Conservation (phyloP, 2,329 filamentous ascomycete genomes). For the Trichophyton benhamiae region DNA sequence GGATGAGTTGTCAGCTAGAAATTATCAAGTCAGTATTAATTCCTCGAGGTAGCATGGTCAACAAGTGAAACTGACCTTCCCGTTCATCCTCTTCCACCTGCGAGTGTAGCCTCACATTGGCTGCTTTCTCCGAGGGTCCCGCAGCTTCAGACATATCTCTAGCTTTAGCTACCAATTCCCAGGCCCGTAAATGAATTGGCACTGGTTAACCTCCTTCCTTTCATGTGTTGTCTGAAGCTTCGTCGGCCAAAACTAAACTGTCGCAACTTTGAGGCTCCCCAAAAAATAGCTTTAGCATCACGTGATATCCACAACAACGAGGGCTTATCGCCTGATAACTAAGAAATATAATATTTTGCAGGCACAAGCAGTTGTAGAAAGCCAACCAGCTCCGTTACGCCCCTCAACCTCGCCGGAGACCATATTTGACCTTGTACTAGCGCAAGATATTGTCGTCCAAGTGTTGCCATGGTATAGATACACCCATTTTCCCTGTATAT, state of each 20-base stretch:
- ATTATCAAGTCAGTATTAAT: background rate
- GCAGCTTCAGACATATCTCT: background rate
- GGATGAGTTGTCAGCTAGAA: conserved; percentile 45
- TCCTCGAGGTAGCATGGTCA: background rate
- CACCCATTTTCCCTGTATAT: background rate
- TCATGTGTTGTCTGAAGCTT: background rate
- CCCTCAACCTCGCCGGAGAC: background rate
- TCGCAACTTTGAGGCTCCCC: background rate
- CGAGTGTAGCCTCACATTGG: conserved; percentile 3
- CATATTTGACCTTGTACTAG: background rate
- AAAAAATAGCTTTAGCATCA: background rate
- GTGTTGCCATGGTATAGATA: conserved; percentile 10
- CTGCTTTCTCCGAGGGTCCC: background rate
- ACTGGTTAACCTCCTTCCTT: background rate
- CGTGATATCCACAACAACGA: background rate
- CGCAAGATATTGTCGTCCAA: background rate
- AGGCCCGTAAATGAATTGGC: background rate
- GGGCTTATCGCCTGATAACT: conserved; percentile 1
- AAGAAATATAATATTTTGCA: background rate
- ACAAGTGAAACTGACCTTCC: background rate
- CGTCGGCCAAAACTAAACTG: background rate
- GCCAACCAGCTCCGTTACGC: background rate
- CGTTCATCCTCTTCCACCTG: conserved; percentile 5
- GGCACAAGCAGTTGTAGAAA: background rate
- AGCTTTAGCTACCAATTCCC: background rate